Evolutionary conservation across 2,329 filamentous ascomycete genomes (phyloP).

Genomic region (Cladosporium sp.): DNA sequence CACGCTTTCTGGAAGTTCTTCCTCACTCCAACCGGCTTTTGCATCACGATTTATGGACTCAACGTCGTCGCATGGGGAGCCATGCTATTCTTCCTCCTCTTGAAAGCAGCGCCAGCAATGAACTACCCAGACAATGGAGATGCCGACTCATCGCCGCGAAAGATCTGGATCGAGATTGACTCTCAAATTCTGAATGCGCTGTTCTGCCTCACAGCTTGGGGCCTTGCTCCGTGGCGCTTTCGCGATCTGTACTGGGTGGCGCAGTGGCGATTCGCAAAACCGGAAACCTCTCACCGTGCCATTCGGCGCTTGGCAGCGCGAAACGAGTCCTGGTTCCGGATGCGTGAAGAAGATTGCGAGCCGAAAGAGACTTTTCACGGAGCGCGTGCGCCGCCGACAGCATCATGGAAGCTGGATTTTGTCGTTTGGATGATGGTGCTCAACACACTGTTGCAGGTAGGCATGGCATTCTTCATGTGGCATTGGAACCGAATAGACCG

Average conservation of each 20-base stretch:
- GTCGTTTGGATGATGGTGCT: conserved; percentile 69
- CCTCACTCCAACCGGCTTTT: conserved; percentile 68
- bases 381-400: conserved; percentile 59
- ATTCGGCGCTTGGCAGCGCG: conserved; percentile 6
- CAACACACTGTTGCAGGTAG: conserved; percentile 70
- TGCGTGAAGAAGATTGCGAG: conserved; percentile 39
- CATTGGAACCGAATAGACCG: conserved; percentile 14
- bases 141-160: conserved; percentile 54
- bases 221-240: conserved; percentile 75
- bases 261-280: conserved; percentile 51
- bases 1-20: conserved; percentile 68
- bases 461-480: conserved; percentile 75
- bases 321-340: conserved; percentile 11
- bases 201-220: conserved; percentile 82
- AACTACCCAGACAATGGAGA: conserved; percentile 36
- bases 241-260: conserved; percentile 69
- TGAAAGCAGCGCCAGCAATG: conserved; percentile 69
- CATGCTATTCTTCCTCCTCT: conserved; percentile 82
- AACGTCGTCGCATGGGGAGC: conserved; percentile 86
- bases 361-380: conserved; percentile 40
- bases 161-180: conserved; percentile 80
- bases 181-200: conserved; percentile 78
- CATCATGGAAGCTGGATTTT: conserved; percentile 67
- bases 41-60: conserved; percentile 72
- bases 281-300: conserved; percentile 49